Evolutionary conservation across 2,329 filamentous ascomycete genomes (phyloP), one percentile per base, ranked within the genome.

Genomic region (Zasmidium cellare): DNA sequence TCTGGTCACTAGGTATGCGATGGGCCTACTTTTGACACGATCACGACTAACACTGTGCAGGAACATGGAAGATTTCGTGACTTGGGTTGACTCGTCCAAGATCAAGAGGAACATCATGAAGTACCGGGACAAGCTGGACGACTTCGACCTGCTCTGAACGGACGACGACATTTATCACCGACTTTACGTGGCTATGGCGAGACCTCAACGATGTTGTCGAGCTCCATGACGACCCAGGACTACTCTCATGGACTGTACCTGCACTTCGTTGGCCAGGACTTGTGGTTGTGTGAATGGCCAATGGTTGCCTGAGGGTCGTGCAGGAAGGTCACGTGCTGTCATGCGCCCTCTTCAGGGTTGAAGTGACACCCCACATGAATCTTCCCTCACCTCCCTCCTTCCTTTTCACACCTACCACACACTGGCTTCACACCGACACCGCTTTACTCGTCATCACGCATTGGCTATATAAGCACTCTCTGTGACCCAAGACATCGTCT

Each of bases 31-130:
- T 44, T 41, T 18, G n/a, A 14, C 35, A 41, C n/a, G 7, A n/a
- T 14, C 16, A n/a, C 7, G 35, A 41, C 35, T 41, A 41, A 41
- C n/a, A 41, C 5, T 11, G 1, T 18, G 31, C 49, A 77, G 92
- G 64, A 90, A 86, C 60, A 91, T 96, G 83, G 93, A 97, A 77
- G 93, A 97, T 77, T 96, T 96, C 73, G 89, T 97, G 18, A 97
- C 93, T 0, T 97, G 93, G 93, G 88, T 93, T 9, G 90, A 96
- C 69, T 91, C 91, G 59, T 96, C 91, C 76, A 97, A 97, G 89
- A 92, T 97, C 75, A 96, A 96, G 88, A 85, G 89, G 72, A 94
- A 92, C 72, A 96, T 97, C 64, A 87, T 96, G 85, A 91, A 90
- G 77, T 97, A 97, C 74, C 86, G 91, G 68, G 92, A 97, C 76